Percentiles rank a stretch among this genome's conserved stretches.
Evolutionary conservation across 2,329 filamentous ascomycete species (phyloP).

Genomic region (Nothophaeocryptopus gaeumannii): DNA sequence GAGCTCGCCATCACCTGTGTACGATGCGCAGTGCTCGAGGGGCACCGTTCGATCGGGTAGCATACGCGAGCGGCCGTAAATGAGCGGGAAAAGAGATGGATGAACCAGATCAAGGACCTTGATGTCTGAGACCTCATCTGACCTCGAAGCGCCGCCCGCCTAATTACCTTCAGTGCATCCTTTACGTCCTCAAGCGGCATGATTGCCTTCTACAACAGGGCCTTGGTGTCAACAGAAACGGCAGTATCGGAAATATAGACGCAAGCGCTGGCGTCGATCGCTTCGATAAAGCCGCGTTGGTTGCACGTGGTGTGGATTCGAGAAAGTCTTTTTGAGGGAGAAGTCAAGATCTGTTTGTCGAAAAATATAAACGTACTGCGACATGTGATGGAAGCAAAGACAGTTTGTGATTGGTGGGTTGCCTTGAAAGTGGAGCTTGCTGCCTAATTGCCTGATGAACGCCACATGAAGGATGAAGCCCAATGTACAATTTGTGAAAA

Average conservation of each 20-base stretch:
- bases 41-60: constrained; percentile 33
- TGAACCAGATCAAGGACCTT: constrained; percentile 62
- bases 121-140: too few relatives aligned
- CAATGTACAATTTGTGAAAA: too few relatives aligned
- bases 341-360: too few relatives aligned
- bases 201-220: constrained; percentile 45
- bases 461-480: too few relatives aligned
- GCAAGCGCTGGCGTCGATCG: constrained; percentile 45
- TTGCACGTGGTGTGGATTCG: constrained; percentile 33
- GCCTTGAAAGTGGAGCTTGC: too few relatives aligned
- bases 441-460: too few relatives aligned
- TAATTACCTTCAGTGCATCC: constrained; percentile 8
- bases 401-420: too few relatives aligned
- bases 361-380: too few relatives aligned
- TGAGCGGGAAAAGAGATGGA: constrained; percentile 61
- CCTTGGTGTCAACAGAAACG: constrained; percentile 39
- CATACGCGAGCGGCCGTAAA: constrained; percentile 50
- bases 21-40: constrained; percentile 31
- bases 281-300: constrained; percentile 41
- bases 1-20: constrained; percentile 32
- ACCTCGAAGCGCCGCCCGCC: too few relatives aligned
- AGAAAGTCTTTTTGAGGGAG: too few relatives aligned
- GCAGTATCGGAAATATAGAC: constrained; percentile 55
- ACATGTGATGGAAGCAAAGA: too few relatives aligned
- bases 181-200: constrained; percentile 49